Evolutionary conservation across 2,329 filamentous ascomycete species (phyloP), one percentile per base, ranked within the genome.

Genomic region (Diaporthe citrichinensis): DNA sequence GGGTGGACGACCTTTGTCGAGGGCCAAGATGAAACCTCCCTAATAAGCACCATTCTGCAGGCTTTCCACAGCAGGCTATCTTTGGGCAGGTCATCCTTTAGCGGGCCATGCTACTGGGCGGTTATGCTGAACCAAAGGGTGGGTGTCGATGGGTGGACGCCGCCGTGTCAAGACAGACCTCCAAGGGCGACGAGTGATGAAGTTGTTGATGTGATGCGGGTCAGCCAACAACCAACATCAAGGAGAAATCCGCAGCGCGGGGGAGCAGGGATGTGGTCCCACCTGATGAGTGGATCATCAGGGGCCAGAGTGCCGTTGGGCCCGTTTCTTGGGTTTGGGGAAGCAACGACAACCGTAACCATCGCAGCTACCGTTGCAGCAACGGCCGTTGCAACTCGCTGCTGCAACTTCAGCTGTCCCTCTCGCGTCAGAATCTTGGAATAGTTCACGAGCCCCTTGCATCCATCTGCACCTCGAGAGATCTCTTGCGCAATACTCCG

Each of bases 311-410:
- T 68, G 28, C 62, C 41, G 12, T 31, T 49, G 61, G 39, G 17
- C 62, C 62, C 62, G 31, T 68, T 68, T 53, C 62, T 36, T 68
- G 62, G 62, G 44, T 68, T 51, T 68, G 44, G 62, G 62, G 62
- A 68, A 68, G 62, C 62, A 39, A 68, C 44, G 31, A 68, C 62
- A 39, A 53, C 44, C 31, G 61, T n/a, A 51, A 67, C 28, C 17
- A 20, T 51, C 41, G 59, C 34, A 62, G 39, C 39, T 44, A 44
- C 59, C 39, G 59, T 44, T 44, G 59, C 59, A 46, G 17, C 61
- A 49, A 49, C 61, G 61, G 41, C 20, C 61, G 20, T 10, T 62
- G 59, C 59, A 44, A 44, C 59, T 62, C 44, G 59, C 25, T 23
- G 59, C 41, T 65, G 41, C 59, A 46, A 46, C 59, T 65, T 36